phyloP scores from a whole-genome alignment of 306 rosid genomes.

The Vigna reflexopilosa region DNA sequence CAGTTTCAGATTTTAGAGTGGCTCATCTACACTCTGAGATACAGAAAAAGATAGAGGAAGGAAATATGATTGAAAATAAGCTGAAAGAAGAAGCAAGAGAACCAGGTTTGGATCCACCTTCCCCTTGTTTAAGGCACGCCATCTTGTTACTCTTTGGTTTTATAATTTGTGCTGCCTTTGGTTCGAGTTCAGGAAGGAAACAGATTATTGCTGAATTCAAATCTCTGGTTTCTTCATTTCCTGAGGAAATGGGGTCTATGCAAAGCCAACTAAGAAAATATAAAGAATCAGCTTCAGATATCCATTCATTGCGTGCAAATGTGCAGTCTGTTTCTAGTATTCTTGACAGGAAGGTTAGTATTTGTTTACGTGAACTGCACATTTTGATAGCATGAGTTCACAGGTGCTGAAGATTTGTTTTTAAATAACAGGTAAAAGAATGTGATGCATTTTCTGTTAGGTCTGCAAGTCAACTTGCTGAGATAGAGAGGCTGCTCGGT shows the following conservation, averaged over 20 bases:
- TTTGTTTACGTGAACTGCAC: slow-evolving; percentile 25
- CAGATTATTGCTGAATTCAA: slow-evolving; percentile 83
- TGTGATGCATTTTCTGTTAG: slow-evolving; percentile 60
- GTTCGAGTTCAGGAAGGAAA: slow-evolving; percentile 79
- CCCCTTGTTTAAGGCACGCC: slow-evolving; percentile 6
- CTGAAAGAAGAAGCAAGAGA: slow-evolving; percentile 81
- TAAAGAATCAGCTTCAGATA: slow-evolving; percentile 87
- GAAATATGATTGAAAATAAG: slow-evolving; percentile 66
- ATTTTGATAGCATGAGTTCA: slow-evolving; percentile 38
- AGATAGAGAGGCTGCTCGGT: slow-evolving; percentile 69
- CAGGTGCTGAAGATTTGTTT: slow-evolving; percentile 36
- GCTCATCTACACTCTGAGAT: slow-evolving; percentile 68
- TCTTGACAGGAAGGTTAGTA: slow-evolving; percentile 87
- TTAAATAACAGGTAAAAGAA: slow-evolving; percentile 69
- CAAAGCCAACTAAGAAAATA: slow-evolving; percentile 76
- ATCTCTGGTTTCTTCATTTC: slow-evolving; percentile 90
- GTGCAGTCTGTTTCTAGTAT: slow-evolving; percentile 75
- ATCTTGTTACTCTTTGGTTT: slow-evolving; percentile 11
- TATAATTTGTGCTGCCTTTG: slow-evolving; percentile 44
- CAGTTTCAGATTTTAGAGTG: slow-evolving; percentile 66
- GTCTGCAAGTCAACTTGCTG: slow-evolving; percentile 70
- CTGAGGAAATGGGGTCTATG: slow-evolving; percentile 92
- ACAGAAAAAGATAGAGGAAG: slow-evolving; percentile 69
- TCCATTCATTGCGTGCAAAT: slow-evolving; percentile 87
- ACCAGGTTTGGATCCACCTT: slow-evolving; percentile 60